Evolutionary conservation across 177 flowering plant genomes (phyloP).

Genomic region (Telopea speciosissima): DNA sequence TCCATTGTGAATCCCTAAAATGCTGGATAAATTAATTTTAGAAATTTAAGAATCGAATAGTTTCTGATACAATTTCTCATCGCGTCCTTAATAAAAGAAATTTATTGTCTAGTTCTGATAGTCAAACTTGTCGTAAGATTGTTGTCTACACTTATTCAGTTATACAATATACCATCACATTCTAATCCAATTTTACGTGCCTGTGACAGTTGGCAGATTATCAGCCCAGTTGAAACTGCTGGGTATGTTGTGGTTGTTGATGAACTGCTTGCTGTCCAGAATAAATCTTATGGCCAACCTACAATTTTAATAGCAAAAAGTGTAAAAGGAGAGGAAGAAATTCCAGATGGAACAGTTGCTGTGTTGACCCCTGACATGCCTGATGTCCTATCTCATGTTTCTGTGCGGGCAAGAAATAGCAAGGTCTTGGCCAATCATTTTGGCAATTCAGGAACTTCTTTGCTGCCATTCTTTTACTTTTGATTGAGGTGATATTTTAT

Average conservation of each 20-base stretch:
- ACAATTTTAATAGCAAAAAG: conserved; percentile 83
- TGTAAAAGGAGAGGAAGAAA: conserved; percentile 98
- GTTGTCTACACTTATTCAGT: not conserved
- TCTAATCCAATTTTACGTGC: conserved; percentile 22
- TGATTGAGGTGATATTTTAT: not conserved
- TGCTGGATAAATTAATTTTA: not conserved
- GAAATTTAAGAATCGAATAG: not conserved
- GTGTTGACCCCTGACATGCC: conserved; percentile 98
- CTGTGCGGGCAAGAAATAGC: conserved; percentile 96
- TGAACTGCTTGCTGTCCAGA: conserved; percentile 89
- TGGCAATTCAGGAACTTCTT: not conserved
- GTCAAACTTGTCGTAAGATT: not conserved
- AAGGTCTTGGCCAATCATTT: conserved; percentile 40
- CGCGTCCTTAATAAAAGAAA: not conserved
- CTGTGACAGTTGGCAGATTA: conserved; percentile 93
- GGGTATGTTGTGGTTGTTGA: conserved; percentile 84
- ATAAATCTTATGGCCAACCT: conserved; percentile 62
- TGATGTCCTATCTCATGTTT: conserved; percentile 97
- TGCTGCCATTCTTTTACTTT: not conserved
- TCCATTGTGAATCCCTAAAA: conserved; percentile 3
- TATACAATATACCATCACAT: not conserved
- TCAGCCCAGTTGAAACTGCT: conserved; percentile 85
- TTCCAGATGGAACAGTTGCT: conserved; percentile 96
- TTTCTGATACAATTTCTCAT: not conserved
- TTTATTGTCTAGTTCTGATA: not conserved